Conservation (phyloP, 1,284 basidiomycete species). For the Tremellales sp. region DNA sequence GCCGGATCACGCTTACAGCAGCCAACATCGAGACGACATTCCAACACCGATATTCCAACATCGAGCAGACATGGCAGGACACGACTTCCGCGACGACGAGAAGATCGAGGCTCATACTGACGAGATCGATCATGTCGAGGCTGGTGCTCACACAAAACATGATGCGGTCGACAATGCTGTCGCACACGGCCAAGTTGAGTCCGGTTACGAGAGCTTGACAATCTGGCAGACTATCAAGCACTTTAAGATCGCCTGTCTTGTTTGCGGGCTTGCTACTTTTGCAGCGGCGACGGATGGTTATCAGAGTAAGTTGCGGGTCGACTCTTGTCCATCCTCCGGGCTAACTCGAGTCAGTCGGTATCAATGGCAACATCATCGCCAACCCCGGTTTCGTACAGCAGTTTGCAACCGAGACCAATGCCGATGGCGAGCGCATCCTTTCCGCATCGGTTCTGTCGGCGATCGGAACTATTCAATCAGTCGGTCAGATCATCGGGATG, state of each 20-base stretch:
- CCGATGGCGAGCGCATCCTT: conserved; percentile 10
- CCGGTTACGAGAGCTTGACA: conserved; percentile 17
- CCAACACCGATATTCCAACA: no score
- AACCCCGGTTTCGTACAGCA: conserved; percentile 24
- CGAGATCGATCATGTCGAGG: conserved; percentile 2
- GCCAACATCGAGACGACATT: no score
- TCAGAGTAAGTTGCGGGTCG: conserved; percentile 21
- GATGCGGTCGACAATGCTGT: conserved; percentile 12
- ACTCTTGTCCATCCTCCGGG: not conserved
- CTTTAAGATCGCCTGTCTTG: conserved; percentile 19
- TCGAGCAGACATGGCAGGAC: no score
- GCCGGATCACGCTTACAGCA: no score
- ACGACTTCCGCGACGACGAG: conserved; percentile 8
- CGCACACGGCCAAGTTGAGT: conserved; percentile 15
- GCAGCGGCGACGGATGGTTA: conserved; percentile 26
- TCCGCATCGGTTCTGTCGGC: conserved; percentile 20
- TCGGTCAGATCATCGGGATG: conserved; percentile 27
- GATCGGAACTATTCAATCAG: conserved; percentile 24
- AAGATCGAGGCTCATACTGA: conserved; percentile 8
- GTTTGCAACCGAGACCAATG: conserved; percentile 13
- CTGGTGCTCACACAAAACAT: not conserved
- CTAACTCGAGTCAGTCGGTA: conserved; percentile 8
- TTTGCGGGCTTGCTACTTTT: conserved; percentile 23
- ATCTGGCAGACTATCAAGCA: conserved; percentile 14
- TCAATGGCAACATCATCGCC: conserved; percentile 29